phyloP scores from a whole-genome alignment of 2,329 filamentous ascomycete genomes.

The Drechslerella dactyloides region DNA sequence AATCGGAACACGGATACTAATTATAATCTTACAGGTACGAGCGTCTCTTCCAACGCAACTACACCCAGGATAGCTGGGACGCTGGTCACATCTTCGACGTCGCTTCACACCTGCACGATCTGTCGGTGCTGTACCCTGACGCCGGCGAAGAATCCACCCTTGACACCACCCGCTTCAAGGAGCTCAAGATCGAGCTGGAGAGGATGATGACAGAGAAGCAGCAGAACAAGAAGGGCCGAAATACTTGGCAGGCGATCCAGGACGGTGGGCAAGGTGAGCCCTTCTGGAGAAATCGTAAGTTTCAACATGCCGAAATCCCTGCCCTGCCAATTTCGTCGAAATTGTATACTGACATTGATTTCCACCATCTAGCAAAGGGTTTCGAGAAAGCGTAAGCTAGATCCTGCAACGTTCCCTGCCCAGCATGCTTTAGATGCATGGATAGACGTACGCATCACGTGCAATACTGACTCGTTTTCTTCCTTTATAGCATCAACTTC shows the following conservation, averaged over 20 bases:
- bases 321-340: background rate
- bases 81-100: slow-evolving; percentile 58
- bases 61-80: slow-evolving; percentile 57
- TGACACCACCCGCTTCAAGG: slow-evolving; percentile 45
- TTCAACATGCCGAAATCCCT: background rate
- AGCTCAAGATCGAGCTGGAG: slow-evolving; percentile 54
- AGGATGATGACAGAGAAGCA: slow-evolving; percentile 55
- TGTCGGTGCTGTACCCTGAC: slow-evolving; percentile 51
- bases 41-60: slow-evolving; percentile 59
- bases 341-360: background rate
- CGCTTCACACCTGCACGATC: slow-evolving; percentile 51
- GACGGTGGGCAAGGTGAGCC: slow-evolving; percentile 64
- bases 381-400: slow-evolving; percentile 53
- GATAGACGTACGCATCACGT: background rate
- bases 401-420: background rate
- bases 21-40: slow-evolving; percentile 59
- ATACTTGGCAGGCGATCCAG: slow-evolving; percentile 65
- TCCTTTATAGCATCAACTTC: slow-evolving; percentile 50
- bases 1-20: slow-evolving; percentile 61
- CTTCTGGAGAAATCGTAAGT: slow-evolving; percentile 62
- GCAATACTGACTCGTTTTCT: slow-evolving; percentile 4
- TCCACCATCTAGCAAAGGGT: slow-evolving; percentile 29
- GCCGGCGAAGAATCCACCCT: slow-evolving; percentile 53
- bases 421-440: background rate
- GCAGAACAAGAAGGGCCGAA: slow-evolving; percentile 58